Evolutionary conservation across 257 asterid species (phyloP).

Genomic region (Penstemon newberryi): DNA sequence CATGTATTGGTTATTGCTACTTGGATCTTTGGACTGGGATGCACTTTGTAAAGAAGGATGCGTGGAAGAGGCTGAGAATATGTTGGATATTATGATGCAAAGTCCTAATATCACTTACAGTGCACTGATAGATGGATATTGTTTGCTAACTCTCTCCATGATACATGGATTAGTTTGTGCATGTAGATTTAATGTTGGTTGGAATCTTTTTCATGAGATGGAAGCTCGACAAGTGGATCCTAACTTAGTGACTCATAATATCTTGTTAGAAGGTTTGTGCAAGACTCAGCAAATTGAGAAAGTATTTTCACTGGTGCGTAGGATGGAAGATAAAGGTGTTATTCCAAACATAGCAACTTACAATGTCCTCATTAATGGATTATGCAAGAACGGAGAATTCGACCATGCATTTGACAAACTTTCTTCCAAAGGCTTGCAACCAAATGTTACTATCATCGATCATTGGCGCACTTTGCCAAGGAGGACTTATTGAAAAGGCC

Average conservation of each 20-base stretch:
- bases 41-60: too few species aligned
- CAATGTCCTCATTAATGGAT: neutral
- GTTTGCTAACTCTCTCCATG: too few species aligned
- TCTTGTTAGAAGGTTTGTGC: constrained; percentile 14
- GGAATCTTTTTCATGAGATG: too few species aligned
- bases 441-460: neutral
- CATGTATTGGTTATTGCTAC: too few species aligned
- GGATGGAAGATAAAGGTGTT: constrained; percentile 13
- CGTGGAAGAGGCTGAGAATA: too few species aligned
- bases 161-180: too few species aligned
- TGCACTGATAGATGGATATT: too few species aligned
- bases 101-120: too few species aligned
- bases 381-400: constrained; percentile 15
- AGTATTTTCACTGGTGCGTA: neutral
- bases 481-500: neutral
- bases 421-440: neutral
- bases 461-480: constrained; percentile 7
- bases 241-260: constrained; percentile 9
- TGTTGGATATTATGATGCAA: too few species aligned
- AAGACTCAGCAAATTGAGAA: neutral
- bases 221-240: neutral
- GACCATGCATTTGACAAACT: neutral
- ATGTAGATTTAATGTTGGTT: too few species aligned
- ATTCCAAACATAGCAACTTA: neutral
- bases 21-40: too few species aligned